These are phyloP conservation scores for Penicillium sumatraense DNA, from an alignment of 2,329 filamentous ascomycete genomes.

Conservation along the genomic window DNA sequence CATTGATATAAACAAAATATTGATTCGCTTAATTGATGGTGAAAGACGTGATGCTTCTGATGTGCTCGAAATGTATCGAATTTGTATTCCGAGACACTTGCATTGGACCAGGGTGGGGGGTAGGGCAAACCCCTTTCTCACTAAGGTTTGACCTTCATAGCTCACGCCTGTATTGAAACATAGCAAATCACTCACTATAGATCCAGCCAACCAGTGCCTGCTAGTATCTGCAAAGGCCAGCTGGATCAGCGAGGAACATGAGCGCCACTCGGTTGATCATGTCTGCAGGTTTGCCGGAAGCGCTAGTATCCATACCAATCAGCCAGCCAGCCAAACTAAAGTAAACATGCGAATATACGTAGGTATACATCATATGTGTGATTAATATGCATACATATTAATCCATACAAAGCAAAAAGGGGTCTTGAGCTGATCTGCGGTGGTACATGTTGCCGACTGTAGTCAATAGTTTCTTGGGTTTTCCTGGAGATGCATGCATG, in stretches of 20 bases:
- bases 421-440: not conserved
- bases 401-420: too few species aligned
- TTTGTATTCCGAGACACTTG: not conserved
- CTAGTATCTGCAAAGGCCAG: not conserved
- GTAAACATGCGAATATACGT: too few species aligned
- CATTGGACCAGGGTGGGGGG: not conserved
- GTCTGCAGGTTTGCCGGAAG: not conserved
- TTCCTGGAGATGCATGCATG: not conserved
- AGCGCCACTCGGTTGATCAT: not conserved
- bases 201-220: not conserved
- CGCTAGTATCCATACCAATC: not conserved
- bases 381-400: too few species aligned
- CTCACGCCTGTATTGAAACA: not conserved
- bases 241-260: not conserved
- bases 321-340: not conserved
- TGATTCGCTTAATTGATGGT: not conserved
- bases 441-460: not conserved
- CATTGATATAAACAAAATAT: not conserved
- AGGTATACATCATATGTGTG: too few species aligned
- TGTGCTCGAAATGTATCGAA: not conserved
- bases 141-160: not conserved
- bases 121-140: not conserved
- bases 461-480: not conserved
- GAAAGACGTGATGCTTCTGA: constrained; percentile 1
- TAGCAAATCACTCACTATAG: not conserved